phyloP scores from a whole-genome alignment of 2,329 filamentous ascomycete genomes.

The Talaromyces sp. region DNA sequence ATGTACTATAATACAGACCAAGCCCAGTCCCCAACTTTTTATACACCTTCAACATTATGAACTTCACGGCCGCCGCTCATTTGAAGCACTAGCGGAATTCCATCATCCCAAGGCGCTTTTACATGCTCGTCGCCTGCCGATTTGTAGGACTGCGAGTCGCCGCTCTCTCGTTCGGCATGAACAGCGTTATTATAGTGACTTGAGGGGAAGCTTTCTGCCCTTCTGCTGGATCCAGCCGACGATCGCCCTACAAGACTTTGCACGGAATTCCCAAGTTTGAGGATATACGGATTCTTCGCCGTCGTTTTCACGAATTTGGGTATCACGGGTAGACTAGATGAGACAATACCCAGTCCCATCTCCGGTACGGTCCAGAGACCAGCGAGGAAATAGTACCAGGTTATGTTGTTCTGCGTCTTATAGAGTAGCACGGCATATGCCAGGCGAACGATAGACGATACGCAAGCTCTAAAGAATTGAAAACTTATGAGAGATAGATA shows the following conservation, averaged over 20 bases:
- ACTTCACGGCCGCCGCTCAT: background rate
- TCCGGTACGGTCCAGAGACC: background rate
- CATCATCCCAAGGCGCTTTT: background rate
- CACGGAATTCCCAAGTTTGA: background rate
- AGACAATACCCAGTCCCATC: background rate
- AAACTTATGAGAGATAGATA: background rate
- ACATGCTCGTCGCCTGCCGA: background rate
- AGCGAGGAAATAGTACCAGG: background rate
- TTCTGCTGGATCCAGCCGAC: background rate
- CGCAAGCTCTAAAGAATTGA: background rate
- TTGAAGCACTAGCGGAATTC: background rate
- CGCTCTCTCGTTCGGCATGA: background rate
- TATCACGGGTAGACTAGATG: background rate
- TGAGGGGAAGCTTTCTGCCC: background rate
- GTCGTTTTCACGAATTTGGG: background rate
- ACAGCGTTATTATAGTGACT: background rate
- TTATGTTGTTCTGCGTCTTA: background rate
- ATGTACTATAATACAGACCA: no score
- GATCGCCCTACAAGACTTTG: background rate
- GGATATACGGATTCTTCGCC: background rate
- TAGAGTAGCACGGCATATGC: background rate
- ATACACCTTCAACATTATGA: background rate
- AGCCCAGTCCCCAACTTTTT: no score
- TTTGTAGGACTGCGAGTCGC: background rate
- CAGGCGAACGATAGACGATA: background rate